Percentiles rank a stretch among this genome's conserved stretches.
phyloP scores from a whole-genome alignment of 2,329 filamentous ascomycete genomes.

The Ceratocystis albifundus region DNA sequence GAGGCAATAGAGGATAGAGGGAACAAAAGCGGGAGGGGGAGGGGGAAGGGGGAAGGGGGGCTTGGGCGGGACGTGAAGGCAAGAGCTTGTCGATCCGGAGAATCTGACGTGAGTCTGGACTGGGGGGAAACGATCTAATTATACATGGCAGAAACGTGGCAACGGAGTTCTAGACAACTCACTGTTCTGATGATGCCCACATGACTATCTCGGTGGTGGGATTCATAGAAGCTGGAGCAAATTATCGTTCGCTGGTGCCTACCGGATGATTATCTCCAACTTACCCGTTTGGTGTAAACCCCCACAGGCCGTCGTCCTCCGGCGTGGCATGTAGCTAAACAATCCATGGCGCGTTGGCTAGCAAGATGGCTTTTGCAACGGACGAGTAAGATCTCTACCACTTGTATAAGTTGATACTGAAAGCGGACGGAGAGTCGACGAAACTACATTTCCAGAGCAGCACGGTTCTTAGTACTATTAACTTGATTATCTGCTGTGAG shows the following conservation, averaged over 20 bases:
- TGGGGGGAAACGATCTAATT: constrained; percentile 5
- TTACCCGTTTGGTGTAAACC: background rate
- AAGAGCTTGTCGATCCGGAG: background rate
- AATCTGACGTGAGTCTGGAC: background rate
- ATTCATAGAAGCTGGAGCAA: background rate
- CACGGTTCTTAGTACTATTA: too few relatives aligned
- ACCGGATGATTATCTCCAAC: constrained; percentile 1
- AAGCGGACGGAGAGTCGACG: background rate
- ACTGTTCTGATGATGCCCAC: background rate
- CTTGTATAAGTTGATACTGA: background rate
- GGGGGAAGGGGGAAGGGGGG: too few relatives aligned
- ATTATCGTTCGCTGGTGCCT: background rate
- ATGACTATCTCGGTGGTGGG: background rate
- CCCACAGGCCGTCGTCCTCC: background rate
- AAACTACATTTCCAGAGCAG: too few relatives aligned
- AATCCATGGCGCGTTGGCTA: background rate
- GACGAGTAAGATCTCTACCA: constrained; percentile 4
- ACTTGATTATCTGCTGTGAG: too few relatives aligned
- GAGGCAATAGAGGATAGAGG: background rate
- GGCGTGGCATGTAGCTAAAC: background rate
- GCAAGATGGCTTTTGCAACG: background rate
- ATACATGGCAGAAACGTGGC: background rate
- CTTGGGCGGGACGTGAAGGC: too few relatives aligned
- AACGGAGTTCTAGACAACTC: background rate
- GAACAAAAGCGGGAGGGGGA: background rate